Evolutionary conservation across 2,329 filamentous ascomycete genomes (phyloP), one percentile per base, ranked within the genome.

Genomic region (Aspergillus neotritici): DNA sequence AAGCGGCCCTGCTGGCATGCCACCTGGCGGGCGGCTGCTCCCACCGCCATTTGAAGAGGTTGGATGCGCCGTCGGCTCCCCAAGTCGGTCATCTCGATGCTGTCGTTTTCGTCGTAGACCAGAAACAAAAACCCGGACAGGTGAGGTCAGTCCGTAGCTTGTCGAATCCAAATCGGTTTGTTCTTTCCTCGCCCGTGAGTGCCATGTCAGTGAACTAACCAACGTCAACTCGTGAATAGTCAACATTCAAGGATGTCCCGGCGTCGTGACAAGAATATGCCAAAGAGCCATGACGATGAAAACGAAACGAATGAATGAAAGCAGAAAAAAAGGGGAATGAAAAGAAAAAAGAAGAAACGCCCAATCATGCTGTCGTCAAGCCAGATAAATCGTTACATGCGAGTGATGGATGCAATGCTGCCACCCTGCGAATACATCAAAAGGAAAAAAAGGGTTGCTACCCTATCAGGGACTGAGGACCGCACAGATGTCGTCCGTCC

Each of bases 341-440:
- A 43, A 37, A 37, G 15, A 35, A 42, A 41, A 17, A 41, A 41
- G 42, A 42, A 21, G 57, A 58, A 66, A 65, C 62, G 61, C 61
- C 62, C 63, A 58, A 51, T 65, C 63, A 65, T 66, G 63, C 63
- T 64, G 58, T 66, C 63, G 57, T 66, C 60, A 65, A 54, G 60
- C 60, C 57, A 53, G 57, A 58, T 58, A 63, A 63, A 55, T 66
- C 63, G 58, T 66, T 64, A 66, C 62, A 65, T 57, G 60, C 55
- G 42, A 48, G 60, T 50, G 48, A 57, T 25, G 21, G 21, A 25
- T 63, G 62, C 58, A 62, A 53, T 58, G 51, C 56, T 56, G 55
- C 50, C 50, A 47, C 51, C 53, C 56, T 44, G 49, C 51, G 54
- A 56, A 48, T 51, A 53, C 40, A 51, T 40, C 37, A 51, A 34